Percentiles rank a stretch among this genome's conserved stretches.
Conservation (phyloP, 495 filamentous ascomycete genomes). For the Collariella sp. region DNA sequence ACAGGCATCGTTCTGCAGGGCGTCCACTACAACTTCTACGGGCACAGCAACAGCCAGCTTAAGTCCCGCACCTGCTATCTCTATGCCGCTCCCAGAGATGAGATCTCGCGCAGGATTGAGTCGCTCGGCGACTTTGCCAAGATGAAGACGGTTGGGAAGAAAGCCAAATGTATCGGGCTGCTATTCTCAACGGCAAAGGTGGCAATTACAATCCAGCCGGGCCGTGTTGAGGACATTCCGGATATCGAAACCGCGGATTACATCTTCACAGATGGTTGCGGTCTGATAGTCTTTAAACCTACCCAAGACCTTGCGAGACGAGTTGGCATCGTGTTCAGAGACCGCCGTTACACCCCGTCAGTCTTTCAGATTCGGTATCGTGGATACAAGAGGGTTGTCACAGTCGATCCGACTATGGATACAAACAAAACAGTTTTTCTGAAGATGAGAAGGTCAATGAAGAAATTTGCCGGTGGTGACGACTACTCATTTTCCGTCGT, state of each 20-base stretch:
- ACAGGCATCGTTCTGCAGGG: conserved; percentile 36
- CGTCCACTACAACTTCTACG: conserved; percentile 42
- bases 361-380: conserved; percentile 45
- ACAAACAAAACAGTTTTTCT: conserved; percentile 19
- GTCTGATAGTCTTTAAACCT: conserved; percentile 34
- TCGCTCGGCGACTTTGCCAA: conserved; percentile 41
- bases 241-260: conserved; percentile 39
- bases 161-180: conserved; percentile 43
- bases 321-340: conserved; percentile 33
- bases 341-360: conserved; percentile 38
- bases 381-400: conserved; percentile 46
- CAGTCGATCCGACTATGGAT: conserved; percentile 34
- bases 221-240: conserved; percentile 39
- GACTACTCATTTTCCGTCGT: conserved; percentile 42
- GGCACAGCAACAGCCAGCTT: conserved; percentile 47
- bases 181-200: conserved; percentile 40
- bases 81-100: conserved; percentile 33
- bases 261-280: conserved; percentile 46
- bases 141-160: conserved; percentile 45
- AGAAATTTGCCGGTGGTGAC: conserved; percentile 38
- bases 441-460: conserved; percentile 45
- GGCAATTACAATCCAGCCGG: conserved; percentile 29
- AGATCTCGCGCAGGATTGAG: conserved; percentile 32
- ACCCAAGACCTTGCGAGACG: conserved; percentile 31
- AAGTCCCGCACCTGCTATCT: conserved; percentile 43